phyloP scores from a whole-genome alignment of 2,329 filamentous ascomycete species.

The Stemphylium vesicarium region DNA sequence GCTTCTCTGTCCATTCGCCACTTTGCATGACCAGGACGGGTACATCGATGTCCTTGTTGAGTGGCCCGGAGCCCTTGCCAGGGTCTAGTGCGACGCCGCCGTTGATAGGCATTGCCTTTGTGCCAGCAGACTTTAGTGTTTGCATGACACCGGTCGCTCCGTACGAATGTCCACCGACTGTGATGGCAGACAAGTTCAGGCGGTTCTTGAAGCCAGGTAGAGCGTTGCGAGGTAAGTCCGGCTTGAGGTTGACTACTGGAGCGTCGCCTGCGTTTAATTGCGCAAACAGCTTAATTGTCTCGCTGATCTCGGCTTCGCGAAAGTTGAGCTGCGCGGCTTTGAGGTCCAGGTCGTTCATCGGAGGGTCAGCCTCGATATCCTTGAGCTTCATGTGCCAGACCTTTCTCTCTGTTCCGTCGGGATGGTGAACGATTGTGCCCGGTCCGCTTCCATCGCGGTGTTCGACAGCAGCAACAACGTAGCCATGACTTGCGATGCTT shows the following conservation, averaged over 20 bases:
- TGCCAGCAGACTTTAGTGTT: constrained; percentile 60
- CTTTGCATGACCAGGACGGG: constrained; percentile 69
- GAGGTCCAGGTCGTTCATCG: constrained; percentile 45
- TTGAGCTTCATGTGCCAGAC: constrained; percentile 49
- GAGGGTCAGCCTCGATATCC: constrained; percentile 41
- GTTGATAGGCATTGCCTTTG: constrained; percentile 55
- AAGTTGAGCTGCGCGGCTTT: constrained; percentile 53
- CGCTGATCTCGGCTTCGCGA: constrained; percentile 55
- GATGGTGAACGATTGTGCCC: constrained; percentile 50
- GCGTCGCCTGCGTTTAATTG: constrained; percentile 49
- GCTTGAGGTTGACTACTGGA: constrained; percentile 51
- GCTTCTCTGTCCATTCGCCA: constrained; percentile 66
- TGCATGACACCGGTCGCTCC: constrained; percentile 70
- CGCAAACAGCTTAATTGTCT: constrained; percentile 52
- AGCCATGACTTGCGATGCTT: constrained; percentile 55
- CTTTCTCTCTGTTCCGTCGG: constrained; percentile 39
- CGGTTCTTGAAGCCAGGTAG: constrained; percentile 58
- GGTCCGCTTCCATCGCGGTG: constrained; percentile 57
- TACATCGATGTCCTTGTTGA: constrained; percentile 65
- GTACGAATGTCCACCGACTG: constrained; percentile 69
- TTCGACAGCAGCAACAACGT: constrained; percentile 55
- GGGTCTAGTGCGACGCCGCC: constrained; percentile 70
- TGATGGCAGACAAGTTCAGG: constrained; percentile 62
- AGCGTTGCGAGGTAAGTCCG: constrained; percentile 56
- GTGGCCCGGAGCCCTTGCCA: constrained; percentile 67